Evolutionary conservation across 106 monocot genomes (phyloP).

Genomic region (Platanthera zijinensis): DNA sequence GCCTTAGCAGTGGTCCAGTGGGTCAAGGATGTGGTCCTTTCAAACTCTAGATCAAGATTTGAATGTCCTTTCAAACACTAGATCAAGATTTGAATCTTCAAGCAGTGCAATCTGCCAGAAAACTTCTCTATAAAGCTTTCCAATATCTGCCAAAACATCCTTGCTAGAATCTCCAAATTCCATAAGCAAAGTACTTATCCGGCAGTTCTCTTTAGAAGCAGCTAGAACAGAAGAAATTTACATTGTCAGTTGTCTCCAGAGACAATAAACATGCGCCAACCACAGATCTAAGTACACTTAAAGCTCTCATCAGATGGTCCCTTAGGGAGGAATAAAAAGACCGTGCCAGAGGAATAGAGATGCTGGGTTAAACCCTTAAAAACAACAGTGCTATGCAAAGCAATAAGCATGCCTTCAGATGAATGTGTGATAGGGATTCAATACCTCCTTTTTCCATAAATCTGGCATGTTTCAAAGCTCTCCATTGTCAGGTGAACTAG

Average conservation of each 20-base stretch:
- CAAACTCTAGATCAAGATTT: too few species aligned
- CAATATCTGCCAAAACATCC: conserved; percentile 88
- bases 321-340: conserved; percentile 74
- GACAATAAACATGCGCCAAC: conserved; percentile 38
- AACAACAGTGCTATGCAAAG: conserved; percentile 94
- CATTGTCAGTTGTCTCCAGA: conserved; percentile 28
- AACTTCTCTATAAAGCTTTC: conserved; percentile 74
- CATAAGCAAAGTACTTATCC: conserved; percentile 76
- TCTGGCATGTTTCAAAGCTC: conserved; percentile 84
- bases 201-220: conserved; percentile 88
- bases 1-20: conserved; percentile 80
- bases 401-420: conserved; percentile 95
- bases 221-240: conserved; percentile 94
- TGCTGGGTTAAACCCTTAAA: conserved; percentile 99
- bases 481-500: conserved; percentile 85
- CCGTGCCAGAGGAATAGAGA: conserved; percentile 68
- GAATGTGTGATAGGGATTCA: conserved; percentile 78
- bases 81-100: conserved; percentile 66
- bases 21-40: conserved; percentile 29
- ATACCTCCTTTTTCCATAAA: conserved; percentile 96
- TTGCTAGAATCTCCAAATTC: conserved; percentile 89
- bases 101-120: conserved; percentile 90
- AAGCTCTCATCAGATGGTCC: conserved; percentile 68
- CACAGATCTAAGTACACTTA: conserved; percentile 43
- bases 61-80: conserved; percentile 29